Evolutionary conservation across 176 grass and related monocot species (phyloP).

Genomic region (Phragmites australis): DNA sequence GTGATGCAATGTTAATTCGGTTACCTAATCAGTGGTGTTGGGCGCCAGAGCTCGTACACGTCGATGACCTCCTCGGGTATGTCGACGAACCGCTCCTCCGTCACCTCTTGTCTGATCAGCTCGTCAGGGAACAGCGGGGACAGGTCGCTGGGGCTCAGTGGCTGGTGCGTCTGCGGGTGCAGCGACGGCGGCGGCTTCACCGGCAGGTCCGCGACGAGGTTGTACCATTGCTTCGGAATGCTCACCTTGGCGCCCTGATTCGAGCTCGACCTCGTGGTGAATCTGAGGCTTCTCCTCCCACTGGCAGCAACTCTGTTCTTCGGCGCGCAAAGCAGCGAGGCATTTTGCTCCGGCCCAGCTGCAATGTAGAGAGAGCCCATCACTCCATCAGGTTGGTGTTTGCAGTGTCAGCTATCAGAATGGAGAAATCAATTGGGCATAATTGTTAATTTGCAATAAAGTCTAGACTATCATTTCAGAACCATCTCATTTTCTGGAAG

Average conservation of each 20-base stretch:
- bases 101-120: conserved; percentile 84
- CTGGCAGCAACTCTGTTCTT: neutral
- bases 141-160: conserved; percentile 63
- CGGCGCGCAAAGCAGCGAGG: neutral
- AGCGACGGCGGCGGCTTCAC: conserved; percentile 82
- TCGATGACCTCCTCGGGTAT: conserved; percentile 84
- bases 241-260: conserved; percentile 40
- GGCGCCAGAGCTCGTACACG: conserved; percentile 83
- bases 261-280: conserved; percentile 36
- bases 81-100: conserved; percentile 66
- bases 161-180: conserved; percentile 81
- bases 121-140: conserved; percentile 90
- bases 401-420: neutral
- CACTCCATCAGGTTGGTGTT: neutral
- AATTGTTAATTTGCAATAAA: neutral
- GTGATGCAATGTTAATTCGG: neutral
- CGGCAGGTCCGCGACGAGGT: conserved; percentile 79
- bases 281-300: neutral
- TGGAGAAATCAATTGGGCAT: neutral
- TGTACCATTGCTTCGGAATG: conserved; percentile 97
- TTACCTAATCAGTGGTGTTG: conserved; percentile 84
- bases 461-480: neutral
- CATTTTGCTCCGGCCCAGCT: conserved; percentile 12
- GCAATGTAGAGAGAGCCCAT: neutral
- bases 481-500: too few relatives aligned